These are phyloP conservation scores for Neofusicoccum parvum DNA, from an alignment of 2,329 filamentous ascomycete genomes.

Conservation along the genomic window DNA sequence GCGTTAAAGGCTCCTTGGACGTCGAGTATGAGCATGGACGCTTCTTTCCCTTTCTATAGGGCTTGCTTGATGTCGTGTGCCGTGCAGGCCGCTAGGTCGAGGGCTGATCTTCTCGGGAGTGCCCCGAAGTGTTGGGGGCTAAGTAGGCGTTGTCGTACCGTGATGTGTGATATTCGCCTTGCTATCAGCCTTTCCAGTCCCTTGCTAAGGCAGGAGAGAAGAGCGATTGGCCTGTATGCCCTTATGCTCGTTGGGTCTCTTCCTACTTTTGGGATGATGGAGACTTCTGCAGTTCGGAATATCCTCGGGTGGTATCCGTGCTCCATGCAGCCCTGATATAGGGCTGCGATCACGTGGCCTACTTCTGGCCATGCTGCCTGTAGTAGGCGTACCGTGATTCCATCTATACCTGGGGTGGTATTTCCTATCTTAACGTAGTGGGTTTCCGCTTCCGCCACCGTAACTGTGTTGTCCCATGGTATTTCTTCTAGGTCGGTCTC, in stretches of 20 bases:
- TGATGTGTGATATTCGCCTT: not conserved
- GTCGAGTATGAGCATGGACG: not conserved
- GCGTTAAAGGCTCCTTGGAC: not conserved
- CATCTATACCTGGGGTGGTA: not conserved
- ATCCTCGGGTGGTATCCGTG: not conserved
- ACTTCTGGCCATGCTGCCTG: not conserved
- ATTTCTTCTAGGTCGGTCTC: not conserved
- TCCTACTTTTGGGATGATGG: not conserved
- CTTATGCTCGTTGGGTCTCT: not conserved
- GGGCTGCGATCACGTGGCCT: not conserved
- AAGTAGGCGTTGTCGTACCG: not conserved
- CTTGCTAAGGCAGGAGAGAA: not conserved
- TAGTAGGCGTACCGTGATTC: not conserved
- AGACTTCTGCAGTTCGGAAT: not conserved
- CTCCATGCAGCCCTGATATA: not conserved
- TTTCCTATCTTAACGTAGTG: not conserved
- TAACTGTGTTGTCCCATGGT: not conserved
- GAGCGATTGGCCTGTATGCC: not conserved
- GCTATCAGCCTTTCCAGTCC: not conserved
- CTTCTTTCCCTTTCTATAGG: not conserved
- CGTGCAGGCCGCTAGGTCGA: not conserved
- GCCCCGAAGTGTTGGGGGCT: not conserved
- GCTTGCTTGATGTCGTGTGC: not conserved
- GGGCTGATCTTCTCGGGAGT: not conserved
- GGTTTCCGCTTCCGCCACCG: not conserved